Conservation (phyloP, 202 grass and related monocot genomes). For the Carex arenaria region DNA sequence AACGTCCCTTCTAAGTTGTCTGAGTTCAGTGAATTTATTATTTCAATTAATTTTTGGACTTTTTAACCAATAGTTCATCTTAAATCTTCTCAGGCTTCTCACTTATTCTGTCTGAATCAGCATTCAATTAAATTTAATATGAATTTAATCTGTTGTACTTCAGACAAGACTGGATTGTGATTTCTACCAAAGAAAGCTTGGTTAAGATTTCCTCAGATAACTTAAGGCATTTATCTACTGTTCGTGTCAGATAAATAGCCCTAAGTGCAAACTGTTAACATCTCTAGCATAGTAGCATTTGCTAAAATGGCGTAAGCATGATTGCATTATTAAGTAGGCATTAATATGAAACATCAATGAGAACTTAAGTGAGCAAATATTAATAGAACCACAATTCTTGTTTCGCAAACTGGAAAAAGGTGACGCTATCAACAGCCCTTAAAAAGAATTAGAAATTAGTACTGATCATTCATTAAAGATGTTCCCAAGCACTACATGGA, state of each 20-base stretch:
- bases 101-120: background rate
- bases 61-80: background rate
- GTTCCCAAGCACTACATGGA: background rate
- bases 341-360: background rate
- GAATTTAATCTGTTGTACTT: background rate
- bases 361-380: background rate
- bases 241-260: conserved; percentile 17
- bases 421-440: background rate
- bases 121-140: background rate
- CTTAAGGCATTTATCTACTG: background rate
- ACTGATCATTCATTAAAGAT: background rate
- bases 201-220: conserved; percentile 13
- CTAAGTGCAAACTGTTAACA: background rate
- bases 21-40: background rate
- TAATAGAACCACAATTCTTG: background rate
- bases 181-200: background rate
- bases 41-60: background rate
- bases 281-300: conserved; percentile 2
- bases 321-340: background rate
- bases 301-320: background rate
- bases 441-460: background rate
- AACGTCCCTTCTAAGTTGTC: background rate
- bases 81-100: background rate
- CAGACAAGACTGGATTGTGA: conserved; percentile 1
- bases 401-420: background rate